Conservation (phyloP, 2,329 filamentous ascomycete genomes). For the Penicillium sumatraense region DNA sequence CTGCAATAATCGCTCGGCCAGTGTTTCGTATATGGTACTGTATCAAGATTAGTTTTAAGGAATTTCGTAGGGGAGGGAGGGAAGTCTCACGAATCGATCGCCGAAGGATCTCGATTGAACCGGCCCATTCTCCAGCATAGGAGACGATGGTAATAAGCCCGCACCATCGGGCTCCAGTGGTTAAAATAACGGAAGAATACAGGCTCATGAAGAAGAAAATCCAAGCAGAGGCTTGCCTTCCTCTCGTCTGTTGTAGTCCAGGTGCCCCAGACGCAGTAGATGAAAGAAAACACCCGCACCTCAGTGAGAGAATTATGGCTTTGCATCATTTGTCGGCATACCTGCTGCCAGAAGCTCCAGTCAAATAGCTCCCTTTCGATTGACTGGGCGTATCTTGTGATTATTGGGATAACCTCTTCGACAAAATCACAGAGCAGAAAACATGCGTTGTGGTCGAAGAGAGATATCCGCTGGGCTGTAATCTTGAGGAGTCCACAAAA, state of each 20-base stretch:
- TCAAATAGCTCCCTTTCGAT: constrained; percentile 46
- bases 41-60: constrained; percentile 11
- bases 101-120: constrained; percentile 68
- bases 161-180: constrained; percentile 95
- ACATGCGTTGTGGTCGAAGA: constrained; percentile 81
- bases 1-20: constrained; percentile 70
- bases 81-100: constrained; percentile 67
- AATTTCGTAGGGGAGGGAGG: background rate
- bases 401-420: constrained; percentile 75
- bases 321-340: constrained; percentile 76
- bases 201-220: constrained; percentile 74
- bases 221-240: constrained; percentile 72
- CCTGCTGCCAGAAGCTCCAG: constrained; percentile 84
- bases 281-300: constrained; percentile 78
- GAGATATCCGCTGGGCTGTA: constrained; percentile 73
- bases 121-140: constrained; percentile 88
- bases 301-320: constrained; percentile 91
- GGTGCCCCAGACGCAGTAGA: constrained; percentile 80
- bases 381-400: constrained; percentile 63
- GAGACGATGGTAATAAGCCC: constrained; percentile 88
- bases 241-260: constrained; percentile 67
- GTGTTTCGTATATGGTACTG: constrained; percentile 71
- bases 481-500: constrained; percentile 76
- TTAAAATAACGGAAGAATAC: constrained; percentile 84
- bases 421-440: constrained; percentile 91